Conservation (phyloP, 805 yeast genomes). For the Myxozyma melibiosi region DNA sequence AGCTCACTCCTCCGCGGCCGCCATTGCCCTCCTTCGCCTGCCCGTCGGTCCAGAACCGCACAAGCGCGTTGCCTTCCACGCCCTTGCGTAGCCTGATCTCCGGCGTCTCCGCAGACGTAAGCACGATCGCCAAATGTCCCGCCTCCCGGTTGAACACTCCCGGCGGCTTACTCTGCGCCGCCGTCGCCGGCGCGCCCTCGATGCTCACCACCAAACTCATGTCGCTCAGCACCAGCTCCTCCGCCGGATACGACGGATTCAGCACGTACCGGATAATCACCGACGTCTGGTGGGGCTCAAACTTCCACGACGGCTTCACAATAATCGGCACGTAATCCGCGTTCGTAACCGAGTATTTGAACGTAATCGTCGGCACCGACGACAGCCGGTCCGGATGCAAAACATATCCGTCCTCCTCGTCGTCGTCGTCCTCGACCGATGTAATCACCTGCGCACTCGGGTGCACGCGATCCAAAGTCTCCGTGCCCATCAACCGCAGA, state of each 20-base stretch:
- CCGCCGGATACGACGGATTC: slow-evolving; percentile 50
- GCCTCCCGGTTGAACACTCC: slow-evolving; percentile 88
- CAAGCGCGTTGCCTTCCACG: slow-evolving; percentile 71
- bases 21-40: slow-evolving; percentile 66
- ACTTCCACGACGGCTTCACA: slow-evolving; percentile 85
- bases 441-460: slow-evolving; percentile 59
- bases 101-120: slow-evolving; percentile 43
- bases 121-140: slow-evolving; percentile 85
- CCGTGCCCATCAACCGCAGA: slow-evolving; percentile 48
- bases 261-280: slow-evolving; percentile 73
- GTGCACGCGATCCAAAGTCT: slow-evolving; percentile 50
- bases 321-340: slow-evolving; percentile 60
- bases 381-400: slow-evolving; percentile 8
- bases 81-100: slow-evolving; percentile 46
- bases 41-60: slow-evolving; percentile 79
- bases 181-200: slow-evolving; percentile 57
- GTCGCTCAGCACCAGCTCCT: slow-evolving; percentile 55
- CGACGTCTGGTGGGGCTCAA: slow-evolving; percentile 81
- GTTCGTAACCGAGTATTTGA: slow-evolving; percentile 66
- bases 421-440: slow-evolving; percentile 42
- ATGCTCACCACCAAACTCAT: slow-evolving; percentile 63
- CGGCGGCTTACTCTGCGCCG: slow-evolving; percentile 87
- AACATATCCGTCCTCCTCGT: slow-evolving; percentile 34
- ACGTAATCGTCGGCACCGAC: slow-evolving; percentile 69
- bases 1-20: slow-evolving; percentile 61